Percentiles rank a stretch among this genome's conserved stretches.
phyloP scores from a whole-genome alignment of 2,329 filamentous ascomycete genomes.

The Colletotrichum sp. region DNA sequence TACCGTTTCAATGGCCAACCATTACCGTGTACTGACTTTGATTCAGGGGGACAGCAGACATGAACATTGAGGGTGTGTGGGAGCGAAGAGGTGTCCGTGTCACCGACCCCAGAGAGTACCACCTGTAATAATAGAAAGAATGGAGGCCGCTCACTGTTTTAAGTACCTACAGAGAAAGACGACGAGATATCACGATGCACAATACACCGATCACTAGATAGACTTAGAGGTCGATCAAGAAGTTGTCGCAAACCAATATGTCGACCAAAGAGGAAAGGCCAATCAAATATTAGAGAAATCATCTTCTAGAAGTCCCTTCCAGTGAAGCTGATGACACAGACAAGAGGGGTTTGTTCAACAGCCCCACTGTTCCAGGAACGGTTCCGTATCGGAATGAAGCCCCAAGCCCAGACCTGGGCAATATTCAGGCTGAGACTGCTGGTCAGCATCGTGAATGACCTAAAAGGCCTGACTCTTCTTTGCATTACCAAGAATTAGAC shows the following conservation, averaged over 20 bases:
- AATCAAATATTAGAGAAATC: background rate
- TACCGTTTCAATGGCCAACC: rapidly evolving
- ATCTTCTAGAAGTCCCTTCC: rapidly evolving
- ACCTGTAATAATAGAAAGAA: background rate
- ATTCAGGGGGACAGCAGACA: background rate
- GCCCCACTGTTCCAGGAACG: background rate
- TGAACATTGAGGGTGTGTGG: constrained; percentile 8
- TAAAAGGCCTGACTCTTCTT: rapidly evolving
- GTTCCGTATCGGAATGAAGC: background rate
- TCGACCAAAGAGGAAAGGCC: background rate
- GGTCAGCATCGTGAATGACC: background rate
- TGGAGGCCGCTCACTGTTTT: background rate
- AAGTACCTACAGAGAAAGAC: background rate
- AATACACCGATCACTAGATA: background rate
- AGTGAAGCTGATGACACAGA: rapidly evolving
- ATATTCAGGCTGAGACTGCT: background rate
- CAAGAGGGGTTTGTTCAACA: background rate
- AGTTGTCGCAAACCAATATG: background rate
- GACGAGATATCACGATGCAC: rapidly evolving
- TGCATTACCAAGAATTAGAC: background rate
- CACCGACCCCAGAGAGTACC: background rate
- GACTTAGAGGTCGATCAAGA: background rate
- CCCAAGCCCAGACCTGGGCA: background rate
- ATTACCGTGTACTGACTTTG: background rate
- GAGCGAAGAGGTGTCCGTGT: background rate